phyloP scores from a whole-genome alignment of 495 filamentous ascomycete genomes.

The Tetracladium setigerum region DNA sequence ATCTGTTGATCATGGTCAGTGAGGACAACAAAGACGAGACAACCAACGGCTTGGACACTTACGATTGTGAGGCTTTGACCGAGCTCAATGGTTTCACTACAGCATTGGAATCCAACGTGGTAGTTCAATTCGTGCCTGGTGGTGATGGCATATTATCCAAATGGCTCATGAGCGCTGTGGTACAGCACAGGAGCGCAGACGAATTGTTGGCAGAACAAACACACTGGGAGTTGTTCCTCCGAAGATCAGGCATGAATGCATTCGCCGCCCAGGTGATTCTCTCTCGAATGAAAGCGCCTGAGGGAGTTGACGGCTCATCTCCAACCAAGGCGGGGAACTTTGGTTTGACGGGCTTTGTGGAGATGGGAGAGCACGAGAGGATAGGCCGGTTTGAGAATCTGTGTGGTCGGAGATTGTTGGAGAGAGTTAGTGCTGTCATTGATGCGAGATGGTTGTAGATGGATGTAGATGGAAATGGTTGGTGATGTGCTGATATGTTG shows the following conservation, averaged over 20 bases:
- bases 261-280: constrained; percentile 72
- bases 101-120: constrained; percentile 31
- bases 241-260: constrained; percentile 68
- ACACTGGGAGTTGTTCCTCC: constrained; percentile 68
- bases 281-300: constrained; percentile 34
- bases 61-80: constrained; percentile 44
- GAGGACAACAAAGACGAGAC: constrained; percentile 35
- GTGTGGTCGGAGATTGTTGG: constrained; percentile 44
- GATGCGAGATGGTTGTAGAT: constrained; percentile 21
- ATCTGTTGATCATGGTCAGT: constrained; percentile 62
- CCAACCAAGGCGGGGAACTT: constrained; percentile 18
- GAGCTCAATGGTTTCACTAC: constrained; percentile 47
- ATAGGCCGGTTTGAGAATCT: constrained; percentile 33
- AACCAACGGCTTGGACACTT: constrained; percentile 29
- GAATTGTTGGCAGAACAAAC: constrained; percentile 41
- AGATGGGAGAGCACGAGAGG: constrained; percentile 44
- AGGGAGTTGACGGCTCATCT: constrained; percentile 11
- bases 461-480: too few species aligned
- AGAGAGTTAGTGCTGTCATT: constrained; percentile 36
- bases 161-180: constrained; percentile 35
- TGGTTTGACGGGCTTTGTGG: constrained; percentile 50
- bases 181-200: constrained; percentile 3
- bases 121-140: constrained; percentile 48
- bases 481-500: not conserved
- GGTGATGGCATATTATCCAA: constrained; percentile 46